These are phyloP conservation scores for Aurantiochytrium sp. DNA, from an alignment of 108 stramenopile genomes.

Conservation along the genomic window DNA sequence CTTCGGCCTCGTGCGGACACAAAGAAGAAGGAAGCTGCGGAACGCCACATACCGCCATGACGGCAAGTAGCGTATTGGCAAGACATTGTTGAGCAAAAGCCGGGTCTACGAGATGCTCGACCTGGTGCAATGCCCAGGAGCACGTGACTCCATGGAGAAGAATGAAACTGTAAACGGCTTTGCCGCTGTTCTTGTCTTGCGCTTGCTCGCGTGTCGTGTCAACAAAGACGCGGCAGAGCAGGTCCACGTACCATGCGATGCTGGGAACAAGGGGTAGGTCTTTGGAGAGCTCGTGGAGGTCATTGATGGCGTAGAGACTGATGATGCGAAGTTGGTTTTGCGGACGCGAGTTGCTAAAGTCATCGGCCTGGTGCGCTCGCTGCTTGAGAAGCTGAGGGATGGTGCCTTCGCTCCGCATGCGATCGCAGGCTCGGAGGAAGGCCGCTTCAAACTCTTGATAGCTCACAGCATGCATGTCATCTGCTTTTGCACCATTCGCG, in stretches of 20 bases:
- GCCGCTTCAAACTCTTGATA: neutral
- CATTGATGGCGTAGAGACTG: neutral
- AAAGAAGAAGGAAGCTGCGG: neutral
- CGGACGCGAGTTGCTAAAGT: neutral
- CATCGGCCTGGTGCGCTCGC: neutral
- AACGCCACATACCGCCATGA: neutral
- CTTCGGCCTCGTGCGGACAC: neutral
- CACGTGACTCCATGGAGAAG: neutral
- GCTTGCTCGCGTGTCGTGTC: neutral
- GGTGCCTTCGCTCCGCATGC: neutral
- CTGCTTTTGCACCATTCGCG: neutral
- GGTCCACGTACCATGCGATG: neutral
- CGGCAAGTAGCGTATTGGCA: neutral
- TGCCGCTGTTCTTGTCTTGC: neutral
- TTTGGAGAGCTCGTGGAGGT: neutral
- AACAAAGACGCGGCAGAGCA: neutral
- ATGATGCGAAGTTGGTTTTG: neutral
- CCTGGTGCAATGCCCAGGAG: slow-evolving; percentile 5
- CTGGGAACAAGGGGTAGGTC: neutral
- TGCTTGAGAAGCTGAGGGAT: neutral
- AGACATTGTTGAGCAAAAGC: neutral
- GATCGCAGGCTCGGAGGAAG: neutral
- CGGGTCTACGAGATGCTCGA: neutral
- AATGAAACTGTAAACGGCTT: neutral
- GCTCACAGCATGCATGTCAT: neutral